Base-by-base conservation (phyloP, 441 rosid genomes). In the Populus hybrid region DNA sequence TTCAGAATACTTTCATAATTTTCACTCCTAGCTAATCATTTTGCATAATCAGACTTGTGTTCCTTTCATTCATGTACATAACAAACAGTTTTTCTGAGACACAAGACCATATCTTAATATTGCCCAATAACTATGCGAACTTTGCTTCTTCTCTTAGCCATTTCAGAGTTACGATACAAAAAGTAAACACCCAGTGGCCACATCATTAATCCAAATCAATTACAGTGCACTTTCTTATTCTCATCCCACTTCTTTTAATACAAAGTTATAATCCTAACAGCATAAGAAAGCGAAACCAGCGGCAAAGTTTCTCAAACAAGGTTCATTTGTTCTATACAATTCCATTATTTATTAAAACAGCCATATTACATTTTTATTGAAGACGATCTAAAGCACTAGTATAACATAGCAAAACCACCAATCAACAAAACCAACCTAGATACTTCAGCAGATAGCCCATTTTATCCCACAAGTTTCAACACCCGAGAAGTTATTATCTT, bases 21-120 rank as follows among this genome's bases (percentile, higher is more conserved):
- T 63, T 59, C 71, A 59, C 61, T 45, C 1, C 29, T 74, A 65
- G 77, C 64, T 38, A 63, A 68, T 63, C 23, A 61, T 20, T 68
- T 67, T 11, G 21, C 64, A n/a, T 2, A 59, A 59, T 8, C 3
- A 2, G 26, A 59, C 38, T 29, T 31, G 61, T 16, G 14, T 23
- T 11, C 45, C 20, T 11, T 36, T 59, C 14, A 28, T 9, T 16
- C 20, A 12, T 53, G 21, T 7, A 28, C 24, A 33, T 5, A 59
- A 59, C 23, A 56, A 2, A 8, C 28, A 33, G 26, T 59, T 2
- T 21, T 33, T 36, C 29, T 2, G 14, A 59, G 68, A 56, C 31
- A 56, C 12, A 73, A 72, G 38, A 72, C 8, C 14, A 2, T n/a
- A 18, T 59, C 10, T 59, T n/a, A 59, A 20, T 59, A 59, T 59